Evolutionary conservation across 108 stramenopile genomes (phyloP), one percentile per base, ranked within the genome.

Genomic region (Conticribra weissflogii): DNA sequence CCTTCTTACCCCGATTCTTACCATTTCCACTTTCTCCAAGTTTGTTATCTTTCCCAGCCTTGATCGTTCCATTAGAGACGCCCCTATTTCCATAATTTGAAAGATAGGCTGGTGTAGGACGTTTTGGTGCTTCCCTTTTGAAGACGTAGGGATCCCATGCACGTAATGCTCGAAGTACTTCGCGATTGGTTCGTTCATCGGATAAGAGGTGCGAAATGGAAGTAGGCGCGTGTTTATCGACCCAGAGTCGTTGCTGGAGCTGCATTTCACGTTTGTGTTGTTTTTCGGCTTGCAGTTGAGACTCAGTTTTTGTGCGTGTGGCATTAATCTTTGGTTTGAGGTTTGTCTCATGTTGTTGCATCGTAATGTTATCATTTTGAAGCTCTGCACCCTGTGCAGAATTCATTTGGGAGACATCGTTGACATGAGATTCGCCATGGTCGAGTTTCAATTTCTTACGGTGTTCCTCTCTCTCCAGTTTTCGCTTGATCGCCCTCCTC

Each of bases 101-200:
- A 15, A 55, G 16, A 54, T 45, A 60, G 3, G 52, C 62, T 18
- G 65, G 51, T 9, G 47, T 49, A 19, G 91, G 92, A 22, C 85
- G 62, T 2, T 60, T 52, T 23, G 90, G 91, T 53, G 86, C 79
- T 25, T 79, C 86, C 55, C 68, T 64, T 46, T 85, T 79, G 84
- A 99, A 99, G 0, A 99, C 98, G 61, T 95, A 96, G 18, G 85
- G 86, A 81, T 97, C 97, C 98, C 98, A 99, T 12, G 59, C 82
- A 62, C 93, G 77, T 29, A 99, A 47, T 2, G 94, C 87, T 24
- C 91, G 63, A 34, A 99, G 65, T 18, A 99, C 96, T 62, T 95
- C 94, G 21, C 98, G 86, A 81, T 98, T 98, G 60, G 93, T 96
- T 7, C 88, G 81, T 71, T 98, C 97, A 63, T 97, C 93, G 29